A percentile compares a stretch with the other conserved stretches of the same genome.
These are phyloP conservation scores for Cordyceps farinosa DNA, from an alignment of 2,329 filamentous ascomycete species.

Conservation along the genomic window DNA sequence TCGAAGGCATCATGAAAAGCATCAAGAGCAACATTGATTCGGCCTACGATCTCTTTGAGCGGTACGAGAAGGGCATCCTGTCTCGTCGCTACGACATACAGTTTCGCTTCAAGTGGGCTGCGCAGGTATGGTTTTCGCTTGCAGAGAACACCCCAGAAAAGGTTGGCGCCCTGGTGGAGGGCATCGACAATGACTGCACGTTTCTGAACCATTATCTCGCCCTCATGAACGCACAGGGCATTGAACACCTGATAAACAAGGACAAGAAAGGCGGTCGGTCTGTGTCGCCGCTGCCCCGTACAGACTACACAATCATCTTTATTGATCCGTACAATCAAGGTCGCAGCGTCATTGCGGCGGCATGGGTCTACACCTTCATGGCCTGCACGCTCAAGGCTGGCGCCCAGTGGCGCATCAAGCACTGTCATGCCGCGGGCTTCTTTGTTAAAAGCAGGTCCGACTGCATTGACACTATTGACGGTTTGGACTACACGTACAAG, in stretches of 20 bases:
- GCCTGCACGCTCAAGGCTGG: slow-evolving; percentile 22
- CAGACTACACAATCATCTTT: slow-evolving; percentile 26
- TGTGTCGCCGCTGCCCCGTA: slow-evolving; percentile 11
- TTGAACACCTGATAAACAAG: neutral
- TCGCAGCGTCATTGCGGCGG: slow-evolving; percentile 25
- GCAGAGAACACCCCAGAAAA: neutral
- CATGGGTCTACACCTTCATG: slow-evolving; percentile 13
- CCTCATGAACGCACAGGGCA: neutral
- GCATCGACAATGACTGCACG: neutral
- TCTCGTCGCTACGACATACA: slow-evolving; percentile 18
- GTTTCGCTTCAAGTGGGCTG: slow-evolving; percentile 23
- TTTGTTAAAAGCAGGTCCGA: slow-evolving; percentile 22
- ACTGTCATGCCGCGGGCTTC: slow-evolving; percentile 26
- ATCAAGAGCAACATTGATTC: slow-evolving; percentile 23
- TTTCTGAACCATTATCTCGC: neutral
- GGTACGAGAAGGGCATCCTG: slow-evolving; percentile 24
- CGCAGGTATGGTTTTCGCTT: slow-evolving; percentile 19
- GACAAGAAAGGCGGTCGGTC: slow-evolving; percentile 7
- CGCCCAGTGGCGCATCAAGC: slow-evolving; percentile 23
- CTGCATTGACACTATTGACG: slow-evolving; percentile 20
- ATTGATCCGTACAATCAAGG: slow-evolving; percentile 27
- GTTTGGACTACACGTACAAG: slow-evolving; percentile 21
- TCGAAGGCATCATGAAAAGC: slow-evolving; percentile 21
- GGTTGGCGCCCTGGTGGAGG: neutral
- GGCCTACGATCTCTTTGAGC: slow-evolving; percentile 25